Conservation (phyloP, 495 filamentous ascomycete genomes). For the Aspergillus coremiiformis region DNA sequence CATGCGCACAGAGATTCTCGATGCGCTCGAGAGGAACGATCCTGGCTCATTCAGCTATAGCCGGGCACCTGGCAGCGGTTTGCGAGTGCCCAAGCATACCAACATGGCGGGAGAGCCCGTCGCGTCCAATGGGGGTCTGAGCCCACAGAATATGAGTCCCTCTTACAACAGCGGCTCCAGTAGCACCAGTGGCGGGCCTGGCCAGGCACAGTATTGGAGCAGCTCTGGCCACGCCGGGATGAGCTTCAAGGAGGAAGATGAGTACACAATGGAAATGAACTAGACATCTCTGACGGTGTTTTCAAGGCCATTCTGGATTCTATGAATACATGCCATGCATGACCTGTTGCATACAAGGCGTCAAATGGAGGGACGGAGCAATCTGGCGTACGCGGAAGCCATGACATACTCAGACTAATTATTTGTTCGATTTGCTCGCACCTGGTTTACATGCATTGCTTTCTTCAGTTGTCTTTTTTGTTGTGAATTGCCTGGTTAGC, state of each 20-base stretch:
- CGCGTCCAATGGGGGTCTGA: constrained; percentile 39
- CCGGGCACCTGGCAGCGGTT: constrained; percentile 71
- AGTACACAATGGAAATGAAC: constrained; percentile 75
- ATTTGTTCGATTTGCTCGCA: too few relatives aligned
- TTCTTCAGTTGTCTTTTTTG: too few relatives aligned
- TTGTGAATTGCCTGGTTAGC: constrained; percentile 2
- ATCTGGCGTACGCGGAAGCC: constrained; percentile 31
- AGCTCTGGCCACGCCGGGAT: constrained; percentile 59
- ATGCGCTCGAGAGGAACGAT: constrained; percentile 73
- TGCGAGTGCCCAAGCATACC: constrained; percentile 88
- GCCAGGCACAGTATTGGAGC: constrained; percentile 61
- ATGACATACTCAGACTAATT: constrained; percentile 17
- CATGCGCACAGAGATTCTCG: constrained; percentile 86
- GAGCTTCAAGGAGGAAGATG: constrained; percentile 87
- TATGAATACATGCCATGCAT: constrained; percentile 18
- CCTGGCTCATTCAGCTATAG: constrained; percentile 70
- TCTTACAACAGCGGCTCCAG: constrained; percentile 54
- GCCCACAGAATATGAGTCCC: constrained; percentile 64
- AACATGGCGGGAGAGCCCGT: constrained; percentile 78
- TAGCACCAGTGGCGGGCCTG: constrained; percentile 44
- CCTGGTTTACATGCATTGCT: too few relatives aligned
- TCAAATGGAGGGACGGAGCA: constrained; percentile 20
- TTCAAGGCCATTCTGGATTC: constrained; percentile 10
- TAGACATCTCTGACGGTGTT: constrained; percentile 20
- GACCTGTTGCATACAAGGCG: constrained; percentile 39